Evolutionary conservation across 805 yeast genomes (phyloP).

Genomic region (Wickerhamomyces ciferrii): DNA sequence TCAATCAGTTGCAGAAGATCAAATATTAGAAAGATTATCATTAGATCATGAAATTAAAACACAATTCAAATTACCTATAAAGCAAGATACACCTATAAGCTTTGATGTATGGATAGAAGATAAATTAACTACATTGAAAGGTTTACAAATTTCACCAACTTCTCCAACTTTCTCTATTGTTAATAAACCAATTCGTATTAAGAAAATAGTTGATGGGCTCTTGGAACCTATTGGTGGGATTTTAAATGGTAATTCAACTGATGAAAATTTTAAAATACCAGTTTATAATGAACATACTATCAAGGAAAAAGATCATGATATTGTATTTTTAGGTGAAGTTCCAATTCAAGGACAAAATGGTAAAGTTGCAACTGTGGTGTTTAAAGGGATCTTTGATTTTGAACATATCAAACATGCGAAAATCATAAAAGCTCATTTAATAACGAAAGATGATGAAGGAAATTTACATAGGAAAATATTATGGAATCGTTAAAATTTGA

Average conservation of each 20-base stretch:
- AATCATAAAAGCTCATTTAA: constrained; percentile 13
- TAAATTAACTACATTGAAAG: constrained; percentile 13
- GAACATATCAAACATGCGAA: constrained; percentile 22
- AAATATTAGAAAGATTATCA: constrained; percentile 18
- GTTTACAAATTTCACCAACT: constrained; percentile 18
- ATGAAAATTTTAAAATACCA: constrained; percentile 15
- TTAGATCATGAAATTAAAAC: constrained; percentile 11
- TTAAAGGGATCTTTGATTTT: constrained; percentile 19
- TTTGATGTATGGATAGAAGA: constrained; percentile 21
- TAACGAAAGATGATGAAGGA: constrained; percentile 9
- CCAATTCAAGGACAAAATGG: constrained; percentile 14
- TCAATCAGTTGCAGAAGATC: constrained; percentile 16
- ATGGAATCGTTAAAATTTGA: constrained; percentile 14
- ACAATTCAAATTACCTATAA: constrained; percentile 17
- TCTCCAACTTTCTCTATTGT: constrained; percentile 10
- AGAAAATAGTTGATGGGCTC: constrained; percentile 10
- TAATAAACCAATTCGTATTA: constrained; percentile 13
- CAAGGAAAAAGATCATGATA: constrained; percentile 1
- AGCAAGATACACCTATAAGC: constrained; percentile 8
- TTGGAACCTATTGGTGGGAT: constrained; percentile 18
- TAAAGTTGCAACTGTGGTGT: constrained; percentile 12
- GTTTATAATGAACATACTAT: constrained; percentile 1
- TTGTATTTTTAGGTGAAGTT: constrained; percentile 1
- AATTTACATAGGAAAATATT: constrained; percentile 12
- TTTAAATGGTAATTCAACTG: constrained; percentile 3